These are phyloP conservation scores for Stenocarpella maydis DNA, from an alignment of 2,329 filamentous ascomycete species.

Conservation along the genomic window DNA sequence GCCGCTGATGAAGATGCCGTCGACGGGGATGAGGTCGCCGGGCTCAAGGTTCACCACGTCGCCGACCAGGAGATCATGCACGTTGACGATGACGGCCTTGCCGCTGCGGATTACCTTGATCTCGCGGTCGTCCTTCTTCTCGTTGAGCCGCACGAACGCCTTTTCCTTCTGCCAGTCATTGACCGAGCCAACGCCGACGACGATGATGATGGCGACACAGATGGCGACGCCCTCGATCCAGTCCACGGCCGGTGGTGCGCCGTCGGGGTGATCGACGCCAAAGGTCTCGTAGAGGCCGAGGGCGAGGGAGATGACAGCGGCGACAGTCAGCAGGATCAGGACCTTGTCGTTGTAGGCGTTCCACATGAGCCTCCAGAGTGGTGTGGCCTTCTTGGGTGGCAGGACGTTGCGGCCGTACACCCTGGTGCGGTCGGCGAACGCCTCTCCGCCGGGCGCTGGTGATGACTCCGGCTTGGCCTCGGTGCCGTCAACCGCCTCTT, in stretches of 20 bases:
- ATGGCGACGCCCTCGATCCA: conserved; percentile 73
- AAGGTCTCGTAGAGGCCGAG: conserved; percentile 75
- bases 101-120: conserved; percentile 73
- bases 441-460: conserved; percentile 26
- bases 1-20: conserved; percentile 71
- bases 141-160: conserved; percentile 66
- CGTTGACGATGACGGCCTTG: conserved; percentile 65
- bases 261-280: conserved; percentile 51
- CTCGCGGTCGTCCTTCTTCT: conserved; percentile 66
- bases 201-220: conserved; percentile 67
- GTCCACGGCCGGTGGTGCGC: conserved; percentile 55
- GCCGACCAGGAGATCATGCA: conserved; percentile 71
- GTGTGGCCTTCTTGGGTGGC: conserved; percentile 66
- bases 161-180: conserved; percentile 72
- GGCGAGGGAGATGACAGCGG: conserved; percentile 73
- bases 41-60: conserved; percentile 74
- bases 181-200: conserved; percentile 65
- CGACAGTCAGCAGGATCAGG: conserved; percentile 73
- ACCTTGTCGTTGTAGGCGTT: conserved; percentile 78
- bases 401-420: conserved; percentile 68
- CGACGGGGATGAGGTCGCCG: conserved; percentile 72
- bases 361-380: conserved; percentile 69
- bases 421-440: conserved; percentile 62
- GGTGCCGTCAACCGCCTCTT: conserved; percentile 39
- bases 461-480: conserved; percentile 33